Evolutionary conservation across 2,329 filamentous ascomycete genomes (phyloP).

Genomic region (Pestalotiopsis sp.): DNA sequence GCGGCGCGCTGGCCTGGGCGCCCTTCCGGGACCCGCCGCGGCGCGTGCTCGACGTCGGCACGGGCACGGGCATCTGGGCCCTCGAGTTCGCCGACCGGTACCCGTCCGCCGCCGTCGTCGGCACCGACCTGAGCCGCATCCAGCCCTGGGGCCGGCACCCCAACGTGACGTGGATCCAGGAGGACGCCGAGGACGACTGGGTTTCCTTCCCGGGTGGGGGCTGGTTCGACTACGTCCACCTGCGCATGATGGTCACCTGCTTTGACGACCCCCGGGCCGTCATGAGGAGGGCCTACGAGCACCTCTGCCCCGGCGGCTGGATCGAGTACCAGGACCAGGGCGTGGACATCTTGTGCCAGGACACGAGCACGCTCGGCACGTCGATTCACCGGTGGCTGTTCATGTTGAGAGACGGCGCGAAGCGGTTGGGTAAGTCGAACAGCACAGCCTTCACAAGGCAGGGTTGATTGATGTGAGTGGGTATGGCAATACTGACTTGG

Average conservation of each 20-base stretch:
- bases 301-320: conserved; percentile 6
- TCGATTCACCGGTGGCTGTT: too few species aligned
- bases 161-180: conserved; percentile 5
- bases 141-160: not conserved
- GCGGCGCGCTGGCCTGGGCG: conserved; percentile 3
- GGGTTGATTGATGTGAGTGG: too few species aligned
- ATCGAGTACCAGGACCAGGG: conserved; percentile 9
- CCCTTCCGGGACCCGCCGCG: not conserved
- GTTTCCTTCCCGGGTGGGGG: not conserved
- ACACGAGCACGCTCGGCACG: not conserved
- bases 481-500: too few species aligned
- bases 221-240: conserved; percentile 11
- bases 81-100: conserved; percentile 7
- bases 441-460: too few species aligned
- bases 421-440: too few species aligned
- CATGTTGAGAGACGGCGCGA: too few species aligned
- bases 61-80: conserved; percentile 6
- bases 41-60: not conserved
- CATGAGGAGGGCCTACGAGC: not conserved
- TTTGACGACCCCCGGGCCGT: conserved; percentile 1
- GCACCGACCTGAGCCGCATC: conserved; percentile 14
- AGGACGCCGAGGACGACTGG: conserved; percentile 13
- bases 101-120: conserved; percentile 5
- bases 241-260: conserved; percentile 1
- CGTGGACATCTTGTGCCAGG: not conserved